Percentiles rank a stretch among this genome's conserved stretches.
Evolutionary conservation across 768 basidiomycete species (phyloP).

Genomic region (Naganishia vaughanmartiniae): DNA sequence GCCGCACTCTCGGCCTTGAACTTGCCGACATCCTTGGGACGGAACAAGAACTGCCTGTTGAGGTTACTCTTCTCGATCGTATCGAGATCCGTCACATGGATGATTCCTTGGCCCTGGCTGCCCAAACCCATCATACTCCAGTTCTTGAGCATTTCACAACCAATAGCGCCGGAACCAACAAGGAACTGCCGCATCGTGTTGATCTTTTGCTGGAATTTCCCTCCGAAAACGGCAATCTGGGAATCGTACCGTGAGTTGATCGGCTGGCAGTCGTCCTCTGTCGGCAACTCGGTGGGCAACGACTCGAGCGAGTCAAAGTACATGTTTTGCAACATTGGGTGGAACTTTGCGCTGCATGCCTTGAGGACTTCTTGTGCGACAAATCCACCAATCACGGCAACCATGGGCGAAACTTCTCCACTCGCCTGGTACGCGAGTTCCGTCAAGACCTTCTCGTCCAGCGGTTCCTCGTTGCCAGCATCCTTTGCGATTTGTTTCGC

Average conservation of each 20-base stretch:
- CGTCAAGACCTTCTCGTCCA: slow-evolving; percentile 72
- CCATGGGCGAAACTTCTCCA: slow-evolving; percentile 83
- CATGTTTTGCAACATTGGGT: slow-evolving; percentile 88
- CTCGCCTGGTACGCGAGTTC: slow-evolving; percentile 87
- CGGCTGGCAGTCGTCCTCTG: slow-evolving; percentile 80
- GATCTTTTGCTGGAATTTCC: slow-evolving; percentile 85
- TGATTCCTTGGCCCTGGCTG: slow-evolving; percentile 67
- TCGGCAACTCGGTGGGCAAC: slow-evolving; percentile 69
- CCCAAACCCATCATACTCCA: slow-evolving; percentile 99
- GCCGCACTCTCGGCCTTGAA: slow-evolving; percentile 96
- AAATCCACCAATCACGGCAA: slow-evolving; percentile 93
- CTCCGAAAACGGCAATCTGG: slow-evolving; percentile 95
- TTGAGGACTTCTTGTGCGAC: slow-evolving; percentile 98
- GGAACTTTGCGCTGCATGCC: slow-evolving; percentile 95
- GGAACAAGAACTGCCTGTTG: slow-evolving; percentile 96
- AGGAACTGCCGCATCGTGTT: slow-evolving; percentile 87
- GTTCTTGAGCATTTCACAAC: slow-evolving; percentile 99
- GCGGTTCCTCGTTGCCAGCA: slow-evolving; percentile 61
- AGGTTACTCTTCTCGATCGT: slow-evolving; percentile 99
- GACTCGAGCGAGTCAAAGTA: slow-evolving; percentile 99
- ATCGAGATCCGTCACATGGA: slow-evolving; percentile 94
- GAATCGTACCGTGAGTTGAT: slow-evolving; percentile 81
- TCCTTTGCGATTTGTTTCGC: slow-evolving; percentile 65
- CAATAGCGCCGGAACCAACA: slow-evolving; percentile 97
- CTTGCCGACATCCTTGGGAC: slow-evolving; percentile 89